phyloP scores from a whole-genome alignment of 306 rosid species.

The Lathyrus tuberosus region DNA sequence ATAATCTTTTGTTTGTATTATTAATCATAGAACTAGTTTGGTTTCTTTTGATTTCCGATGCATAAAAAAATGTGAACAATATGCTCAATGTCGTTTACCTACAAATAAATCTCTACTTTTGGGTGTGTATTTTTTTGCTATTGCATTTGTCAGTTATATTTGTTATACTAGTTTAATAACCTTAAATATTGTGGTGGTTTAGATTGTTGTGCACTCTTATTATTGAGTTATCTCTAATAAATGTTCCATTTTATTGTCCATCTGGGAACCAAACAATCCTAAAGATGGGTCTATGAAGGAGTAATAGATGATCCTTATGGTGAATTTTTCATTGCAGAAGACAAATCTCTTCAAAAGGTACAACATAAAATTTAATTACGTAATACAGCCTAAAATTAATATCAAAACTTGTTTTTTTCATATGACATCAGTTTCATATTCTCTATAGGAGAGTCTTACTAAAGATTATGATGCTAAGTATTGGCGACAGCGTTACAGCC shows the following conservation, averaged over 20 bases:
- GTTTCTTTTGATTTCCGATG: conserved; percentile 19
- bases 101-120: neutral
- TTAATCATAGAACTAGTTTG: conserved; percentile 23
- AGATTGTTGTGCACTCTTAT: neutral
- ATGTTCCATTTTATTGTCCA: conserved; percentile 32
- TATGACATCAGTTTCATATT: conserved; percentile 40
- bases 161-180: conserved; percentile 16
- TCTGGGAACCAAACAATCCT: conserved; percentile 43
- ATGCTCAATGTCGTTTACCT: neutral
- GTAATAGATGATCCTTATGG: conserved; percentile 95
- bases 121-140: conserved; percentile 19
- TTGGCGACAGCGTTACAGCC: conserved; percentile 94
- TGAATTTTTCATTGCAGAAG: conserved; percentile 92
- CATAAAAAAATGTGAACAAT: conserved; percentile 13
- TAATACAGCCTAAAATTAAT: conserved; percentile 27
- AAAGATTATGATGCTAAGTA: conserved; percentile 92
- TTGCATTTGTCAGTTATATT: conserved; percentile 8
- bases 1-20: conserved; percentile 19
- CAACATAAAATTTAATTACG: conserved; percentile 27
- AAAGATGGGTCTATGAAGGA: conserved; percentile 98
- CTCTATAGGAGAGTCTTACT: conserved; percentile 83
- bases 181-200: conserved; percentile 9
- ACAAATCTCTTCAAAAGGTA: conserved; percentile 91
- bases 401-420: conserved; percentile 35
- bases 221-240: conserved; percentile 32